phyloP scores from a whole-genome alignment of 495 filamentous ascomycete genomes.

The Hypoxylon intermedium region DNA sequence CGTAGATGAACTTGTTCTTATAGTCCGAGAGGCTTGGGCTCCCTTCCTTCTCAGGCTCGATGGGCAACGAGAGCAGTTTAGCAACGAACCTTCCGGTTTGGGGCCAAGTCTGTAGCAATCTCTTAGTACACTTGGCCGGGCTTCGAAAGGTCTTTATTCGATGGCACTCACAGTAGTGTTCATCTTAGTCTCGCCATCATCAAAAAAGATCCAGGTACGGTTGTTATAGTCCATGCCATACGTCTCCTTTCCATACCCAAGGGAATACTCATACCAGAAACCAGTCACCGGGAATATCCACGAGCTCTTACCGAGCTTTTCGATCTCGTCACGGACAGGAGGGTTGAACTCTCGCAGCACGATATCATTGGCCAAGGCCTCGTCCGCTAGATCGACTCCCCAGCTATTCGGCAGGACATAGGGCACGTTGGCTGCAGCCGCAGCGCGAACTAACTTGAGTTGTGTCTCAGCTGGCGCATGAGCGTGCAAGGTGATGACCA shows the following conservation, averaged over 20 bases:
- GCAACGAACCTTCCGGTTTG: conserved; percentile 50
- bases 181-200: conserved; percentile 45
- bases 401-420: conserved; percentile 69
- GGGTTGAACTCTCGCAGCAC: background rate
- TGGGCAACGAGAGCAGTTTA: conserved; percentile 45
- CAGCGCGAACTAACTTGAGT: conserved; percentile 60
- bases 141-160: background rate
- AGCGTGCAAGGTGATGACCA: conserved; percentile 64
- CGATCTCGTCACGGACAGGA: conserved; percentile 40
- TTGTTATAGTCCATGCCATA: conserved; percentile 45
- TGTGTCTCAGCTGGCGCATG: conserved; percentile 27
- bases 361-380: conserved; percentile 21
- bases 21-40: conserved; percentile 43
- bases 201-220: conserved; percentile 43
- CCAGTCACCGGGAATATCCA: conserved; percentile 57
- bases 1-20: conserved; percentile 53
- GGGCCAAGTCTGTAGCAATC: conserved; percentile 41
- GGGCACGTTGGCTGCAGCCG: conserved; percentile 63
- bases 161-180: conserved; percentile 39
- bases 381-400: conserved; percentile 48
- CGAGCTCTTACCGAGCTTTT: conserved; percentile 53
- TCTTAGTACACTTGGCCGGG: conserved; percentile 4
- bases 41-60: conserved; percentile 52
- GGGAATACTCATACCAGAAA: conserved; percentile 54
- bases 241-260: conserved; percentile 30